A percentile compares a stretch with the other conserved stretches of the same genome.
Evolutionary conservation across 805 yeast species (phyloP).

Genomic region (Wickerhamiella galacta): DNA sequence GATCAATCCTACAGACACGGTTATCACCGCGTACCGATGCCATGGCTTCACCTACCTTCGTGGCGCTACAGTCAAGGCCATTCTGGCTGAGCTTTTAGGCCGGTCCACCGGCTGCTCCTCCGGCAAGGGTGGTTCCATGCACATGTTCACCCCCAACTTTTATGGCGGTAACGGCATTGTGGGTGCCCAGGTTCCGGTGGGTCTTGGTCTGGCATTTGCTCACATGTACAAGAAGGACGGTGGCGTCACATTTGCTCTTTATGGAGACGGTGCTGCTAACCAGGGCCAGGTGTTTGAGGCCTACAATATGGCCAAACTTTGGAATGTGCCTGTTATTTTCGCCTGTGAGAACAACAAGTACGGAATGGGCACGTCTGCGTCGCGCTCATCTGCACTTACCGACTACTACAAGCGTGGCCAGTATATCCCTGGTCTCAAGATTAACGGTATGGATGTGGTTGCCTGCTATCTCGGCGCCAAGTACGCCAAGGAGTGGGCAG

Average conservation of each 20-base stretch:
- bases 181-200: conserved; percentile 97
- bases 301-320: conserved; percentile 96
- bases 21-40: conserved; percentile 96
- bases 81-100: conserved; percentile 94
- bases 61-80: conserved; percentile 80
- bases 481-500: conserved; percentile 93
- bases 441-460: conserved; percentile 95
- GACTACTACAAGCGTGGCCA: conserved; percentile 99
- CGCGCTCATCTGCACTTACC: conserved; percentile 91
- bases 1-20: conserved; percentile 64
- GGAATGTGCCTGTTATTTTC: conserved; percentile 89
- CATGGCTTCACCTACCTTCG: conserved; percentile 97
- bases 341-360: conserved; percentile 98
- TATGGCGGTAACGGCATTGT: conserved; percentile 99
- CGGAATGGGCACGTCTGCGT: conserved; percentile 98
- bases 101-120: conserved; percentile 84
- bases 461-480: conserved; percentile 92
- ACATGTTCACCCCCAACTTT: conserved; percentile 88
- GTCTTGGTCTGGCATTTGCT: conserved; percentile 96
- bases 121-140: conserved; percentile 99
- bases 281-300: conserved; percentile 98
- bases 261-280: conserved; percentile 99
- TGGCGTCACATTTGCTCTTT: conserved; percentile 64
- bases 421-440: conserved; percentile 95
- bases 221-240: conserved; percentile 80